A percentile compares a stretch with the other conserved stretches of the same genome.
These are phyloP conservation scores for Solanum corneliomulleri DNA, from an alignment of 257 asterid genomes.

Conservation along the genomic window DNA sequence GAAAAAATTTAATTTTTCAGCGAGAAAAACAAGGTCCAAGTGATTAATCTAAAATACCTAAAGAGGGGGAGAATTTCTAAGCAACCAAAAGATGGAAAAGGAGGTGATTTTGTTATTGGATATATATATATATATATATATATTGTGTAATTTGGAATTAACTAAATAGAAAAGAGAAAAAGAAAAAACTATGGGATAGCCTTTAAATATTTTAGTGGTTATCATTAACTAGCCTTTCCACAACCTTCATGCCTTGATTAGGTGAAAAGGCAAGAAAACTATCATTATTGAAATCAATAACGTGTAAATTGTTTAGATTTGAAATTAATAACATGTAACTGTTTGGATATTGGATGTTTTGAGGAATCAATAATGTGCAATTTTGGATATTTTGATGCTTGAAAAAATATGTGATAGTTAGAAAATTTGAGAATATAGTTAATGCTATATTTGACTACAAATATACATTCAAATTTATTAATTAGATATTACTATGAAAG, in stretches of 20 bases:
- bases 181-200: no score
- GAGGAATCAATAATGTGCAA: no score
- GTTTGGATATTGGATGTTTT: no score
- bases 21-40: no score
- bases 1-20: no score
- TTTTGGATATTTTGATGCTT: background rate
- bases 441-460: no score
- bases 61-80: background rate
- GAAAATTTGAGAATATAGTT: no score
- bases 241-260: slow-evolving; percentile 2
- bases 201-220: no score
- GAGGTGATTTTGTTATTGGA: background rate
- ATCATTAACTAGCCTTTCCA: slow-evolving; percentile 4
- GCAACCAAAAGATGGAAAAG: background rate
- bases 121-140: no score
- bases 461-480: no score
- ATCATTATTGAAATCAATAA: background rate
- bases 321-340: no score
- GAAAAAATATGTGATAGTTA: background rate
- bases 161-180: background rate
- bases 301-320: background rate
- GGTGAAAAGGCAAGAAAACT: background rate
- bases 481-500: background rate
- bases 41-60: no score
- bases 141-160: background rate